Evolutionary conservation across 306 rosid species (phyloP).

Genomic region (Macrotyloma uniflorum): DNA sequence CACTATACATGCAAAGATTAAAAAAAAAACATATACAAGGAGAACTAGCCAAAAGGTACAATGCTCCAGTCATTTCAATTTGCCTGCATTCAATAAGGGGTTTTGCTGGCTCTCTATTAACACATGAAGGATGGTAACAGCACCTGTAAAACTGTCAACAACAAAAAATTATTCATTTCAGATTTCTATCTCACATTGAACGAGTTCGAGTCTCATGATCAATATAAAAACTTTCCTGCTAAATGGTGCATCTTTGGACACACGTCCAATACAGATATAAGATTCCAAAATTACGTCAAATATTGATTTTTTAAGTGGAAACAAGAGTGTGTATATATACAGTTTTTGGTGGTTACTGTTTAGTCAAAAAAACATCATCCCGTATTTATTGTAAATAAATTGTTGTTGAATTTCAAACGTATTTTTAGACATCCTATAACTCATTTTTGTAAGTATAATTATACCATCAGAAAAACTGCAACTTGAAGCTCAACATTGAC

Average conservation of each 20-base stretch:
- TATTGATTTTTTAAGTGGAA: too few relatives aligned
- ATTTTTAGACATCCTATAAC: background rate
- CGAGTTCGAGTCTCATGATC: too few relatives aligned
- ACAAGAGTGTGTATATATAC: too few relatives aligned
- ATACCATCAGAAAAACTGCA: background rate
- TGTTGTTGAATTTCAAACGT: background rate
- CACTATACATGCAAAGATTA: conserved; percentile 18
- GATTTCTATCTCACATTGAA: too few relatives aligned
- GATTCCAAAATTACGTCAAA: too few relatives aligned
- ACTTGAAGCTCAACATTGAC: background rate
- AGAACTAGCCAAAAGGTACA: conserved; percentile 18
- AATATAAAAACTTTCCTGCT: too few relatives aligned
- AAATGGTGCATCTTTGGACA: too few relatives aligned
- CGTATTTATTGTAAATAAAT: background rate
- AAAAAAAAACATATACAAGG: conserved; percentile 22
- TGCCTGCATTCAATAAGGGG: background rate
- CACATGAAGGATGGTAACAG: background rate
- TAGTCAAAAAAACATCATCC: too few relatives aligned
- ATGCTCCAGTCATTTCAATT: conserved; percentile 26
- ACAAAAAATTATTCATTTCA: too few relatives aligned
- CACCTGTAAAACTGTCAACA: background rate
- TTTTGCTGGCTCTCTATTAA: background rate
- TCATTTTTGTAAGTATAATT: background rate
- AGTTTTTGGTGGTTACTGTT: too few relatives aligned
- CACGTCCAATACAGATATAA: too few relatives aligned